A percentile compares a stretch with the other conserved stretches of the same genome.
Conservation (phyloP, 2,329 filamentous ascomycete genomes). For the Gaeumannomyces tritici region DNA sequence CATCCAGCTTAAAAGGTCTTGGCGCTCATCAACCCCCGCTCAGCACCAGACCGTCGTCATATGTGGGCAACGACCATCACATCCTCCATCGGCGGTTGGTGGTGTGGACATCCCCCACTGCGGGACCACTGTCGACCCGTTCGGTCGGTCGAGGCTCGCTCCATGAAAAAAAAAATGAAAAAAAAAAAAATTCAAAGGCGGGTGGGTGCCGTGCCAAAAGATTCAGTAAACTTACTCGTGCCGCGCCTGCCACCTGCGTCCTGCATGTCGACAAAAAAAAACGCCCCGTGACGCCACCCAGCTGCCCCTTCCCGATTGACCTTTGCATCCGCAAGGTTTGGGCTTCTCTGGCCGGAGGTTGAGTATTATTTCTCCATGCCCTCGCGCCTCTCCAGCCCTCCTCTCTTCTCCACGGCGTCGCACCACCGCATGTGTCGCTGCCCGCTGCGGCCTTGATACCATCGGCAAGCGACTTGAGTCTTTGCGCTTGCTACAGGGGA, state of each 20-base stretch:
- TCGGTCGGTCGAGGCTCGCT: neutral
- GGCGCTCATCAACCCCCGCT: no score
- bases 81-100: no score
- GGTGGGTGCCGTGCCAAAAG: no score
- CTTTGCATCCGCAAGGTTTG: no score
- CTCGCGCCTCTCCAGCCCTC: neutral
- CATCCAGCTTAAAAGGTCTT: neutral
- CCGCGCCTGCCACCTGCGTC: no score
- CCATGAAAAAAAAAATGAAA: neutral
- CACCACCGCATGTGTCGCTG: conserved; percentile 33
- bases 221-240: neutral
- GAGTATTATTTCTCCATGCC: conserved; percentile 1
- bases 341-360: no score
- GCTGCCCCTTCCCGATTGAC: neutral
- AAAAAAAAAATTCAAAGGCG: neutral
- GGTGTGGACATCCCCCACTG: neutral
- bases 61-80: no score
- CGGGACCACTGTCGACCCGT: no score
- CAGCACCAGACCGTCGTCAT: neutral
- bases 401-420: conserved; percentile 17
- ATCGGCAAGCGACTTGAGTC: conserved; percentile 55
- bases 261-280: no score
- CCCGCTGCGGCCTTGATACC: conserved; percentile 18
- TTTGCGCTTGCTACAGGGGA: conserved; percentile 54
- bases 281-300: neutral